Base-by-base conservation (phyloP, 495 filamentous ascomycete genomes). In the Aspergillus diversus region DNA sequence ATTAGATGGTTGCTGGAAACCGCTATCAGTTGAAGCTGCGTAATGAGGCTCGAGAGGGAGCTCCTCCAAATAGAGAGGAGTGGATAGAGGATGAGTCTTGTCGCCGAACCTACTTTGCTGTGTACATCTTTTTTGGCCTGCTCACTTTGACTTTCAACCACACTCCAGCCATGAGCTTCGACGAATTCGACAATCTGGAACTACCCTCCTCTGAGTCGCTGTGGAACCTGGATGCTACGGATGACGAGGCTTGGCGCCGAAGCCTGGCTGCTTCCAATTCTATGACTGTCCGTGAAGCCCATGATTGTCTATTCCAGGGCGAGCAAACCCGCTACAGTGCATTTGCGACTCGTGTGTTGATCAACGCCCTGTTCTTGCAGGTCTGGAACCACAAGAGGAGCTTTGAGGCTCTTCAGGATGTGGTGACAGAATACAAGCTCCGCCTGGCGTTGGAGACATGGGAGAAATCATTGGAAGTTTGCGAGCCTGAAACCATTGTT, bases 301-400 rank as follows among this genome's bases (percentile, higher is more conserved):
- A 97, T 71, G 92, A 96, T 73, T 91, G 91, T 61, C 86, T 99
- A 6, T 97, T 97, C 84, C 92, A 95, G 71, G 95, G 93, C 58
- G 93, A 97, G 65, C 84, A 89, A 46, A 86, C 92, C 17, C 90
- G 90, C 64, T 99, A 98, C 82, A 97, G 94, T 73, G 96, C 95
- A 9, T 98, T 98, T 75, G 94, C 93, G 3, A 97, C 96, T 5
- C 92, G 95, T 56, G 92, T 98, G 69, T 92, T 99, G 89, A 99
- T 99, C 84, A 99, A 98, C 73, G 93, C 96, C 5, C 86, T 99
- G 60, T 99, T 98, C 85, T 84, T 99, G 60, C 95, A 97, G 71
- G 95, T 99, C 5, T 99, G 94, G 95, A 95, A 93, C 71, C 92
- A 97, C 79, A 97, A 97, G 85, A 91, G 95, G 64, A 97, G 91